Percentiles rank a stretch among this genome's conserved stretches.
These are phyloP conservation scores for Mimosa pudica DNA, from an alignment of 306 rosid genomes.

Conservation along the genomic window DNA sequence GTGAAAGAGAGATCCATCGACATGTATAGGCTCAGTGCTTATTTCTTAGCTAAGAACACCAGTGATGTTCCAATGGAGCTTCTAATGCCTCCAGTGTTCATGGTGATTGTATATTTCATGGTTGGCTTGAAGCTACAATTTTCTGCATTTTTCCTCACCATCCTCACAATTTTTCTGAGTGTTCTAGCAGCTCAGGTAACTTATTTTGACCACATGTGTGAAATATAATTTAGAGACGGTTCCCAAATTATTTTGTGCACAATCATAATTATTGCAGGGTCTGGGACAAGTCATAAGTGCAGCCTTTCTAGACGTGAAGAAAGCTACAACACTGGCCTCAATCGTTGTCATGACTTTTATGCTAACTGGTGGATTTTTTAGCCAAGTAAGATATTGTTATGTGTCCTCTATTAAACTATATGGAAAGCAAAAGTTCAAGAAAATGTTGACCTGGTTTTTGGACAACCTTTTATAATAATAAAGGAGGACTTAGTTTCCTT, in stretches of 20 bases:
- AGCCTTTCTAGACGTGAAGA: slow-evolving; percentile 18
- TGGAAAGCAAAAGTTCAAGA: background rate
- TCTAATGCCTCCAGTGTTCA: slow-evolving; percentile 20
- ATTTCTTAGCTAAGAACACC: slow-evolving; percentile 19
- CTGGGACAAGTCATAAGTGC: slow-evolving; percentile 22
- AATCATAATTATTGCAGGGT: slow-evolving; percentile 9
- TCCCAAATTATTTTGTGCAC: background rate
- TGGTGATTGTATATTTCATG: slow-evolving; percentile 17
- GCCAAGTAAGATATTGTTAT: slow-evolving; percentile 5
- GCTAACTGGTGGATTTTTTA: slow-evolving; percentile 24
- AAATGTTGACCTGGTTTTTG: background rate
- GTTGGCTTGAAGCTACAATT: slow-evolving; percentile 16
- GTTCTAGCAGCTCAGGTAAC: slow-evolving; percentile 22
- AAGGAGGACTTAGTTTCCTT: background rate
- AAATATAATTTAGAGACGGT: background rate
- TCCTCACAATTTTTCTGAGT: background rate
- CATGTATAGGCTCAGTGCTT: slow-evolving; percentile 19
- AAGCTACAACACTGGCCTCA: slow-evolving; percentile 22
- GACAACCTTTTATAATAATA: background rate
- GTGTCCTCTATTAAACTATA: background rate
- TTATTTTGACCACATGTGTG: background rate
- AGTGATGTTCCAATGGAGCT: slow-evolving; percentile 11
- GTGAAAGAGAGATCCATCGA: slow-evolving; percentile 23
- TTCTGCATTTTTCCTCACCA: slow-evolving; percentile 5
- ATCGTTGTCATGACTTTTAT: slow-evolving; percentile 17